Percentiles rank a stretch among this genome's conserved stretches.
phyloP scores from a whole-genome alignment of 2,329 filamentous ascomycete genomes.

The Aspergillus novofumigatus region DNA sequence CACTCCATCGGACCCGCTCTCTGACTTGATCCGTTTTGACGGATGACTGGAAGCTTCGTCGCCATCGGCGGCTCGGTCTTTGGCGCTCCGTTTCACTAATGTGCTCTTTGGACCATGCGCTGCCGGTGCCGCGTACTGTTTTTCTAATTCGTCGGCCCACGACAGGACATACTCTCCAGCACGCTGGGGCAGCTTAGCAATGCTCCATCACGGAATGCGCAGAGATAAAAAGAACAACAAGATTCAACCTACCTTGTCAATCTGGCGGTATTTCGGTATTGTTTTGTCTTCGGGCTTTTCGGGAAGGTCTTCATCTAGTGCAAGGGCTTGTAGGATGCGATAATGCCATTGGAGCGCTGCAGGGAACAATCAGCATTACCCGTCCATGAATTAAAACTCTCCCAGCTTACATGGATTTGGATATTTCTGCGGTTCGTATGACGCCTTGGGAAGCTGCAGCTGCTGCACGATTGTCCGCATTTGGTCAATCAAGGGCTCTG shows the following conservation, averaged over 20 bases:
- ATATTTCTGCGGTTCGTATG: slow-evolving; percentile 81
- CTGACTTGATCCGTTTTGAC: slow-evolving; percentile 46
- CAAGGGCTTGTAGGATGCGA: slow-evolving; percentile 83
- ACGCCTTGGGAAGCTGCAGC: slow-evolving; percentile 78
- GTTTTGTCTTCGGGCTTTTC: slow-evolving; percentile 73
- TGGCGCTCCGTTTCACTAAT: slow-evolving; percentile 45
- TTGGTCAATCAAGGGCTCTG: slow-evolving; percentile 68
- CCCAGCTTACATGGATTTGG: slow-evolving; percentile 64
- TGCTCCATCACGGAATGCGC: no score
- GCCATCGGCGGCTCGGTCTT: slow-evolving; percentile 19
- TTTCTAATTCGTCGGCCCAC: slow-evolving; percentile 67
- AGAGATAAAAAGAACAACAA: not conserved
- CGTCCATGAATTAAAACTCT: not conserved
- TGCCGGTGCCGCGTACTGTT: slow-evolving; percentile 48
- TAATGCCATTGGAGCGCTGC: slow-evolving; percentile 90
- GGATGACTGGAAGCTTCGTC: slow-evolving; percentile 27
- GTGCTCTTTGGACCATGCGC: slow-evolving; percentile 40
- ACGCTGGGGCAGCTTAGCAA: slow-evolving; percentile 42
- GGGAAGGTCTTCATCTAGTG: slow-evolving; percentile 85
- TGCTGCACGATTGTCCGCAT: slow-evolving; percentile 84
- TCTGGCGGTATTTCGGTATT: slow-evolving; percentile 76
- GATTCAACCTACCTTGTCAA: slow-evolving; percentile 60
- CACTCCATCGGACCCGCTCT: slow-evolving; percentile 19
- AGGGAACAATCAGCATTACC: not conserved
- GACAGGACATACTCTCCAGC: slow-evolving; percentile 73